These are phyloP conservation scores for Euphorbia lathyris DNA, from an alignment of 345 rosid genomes.

Conservation along the genomic window DNA sequence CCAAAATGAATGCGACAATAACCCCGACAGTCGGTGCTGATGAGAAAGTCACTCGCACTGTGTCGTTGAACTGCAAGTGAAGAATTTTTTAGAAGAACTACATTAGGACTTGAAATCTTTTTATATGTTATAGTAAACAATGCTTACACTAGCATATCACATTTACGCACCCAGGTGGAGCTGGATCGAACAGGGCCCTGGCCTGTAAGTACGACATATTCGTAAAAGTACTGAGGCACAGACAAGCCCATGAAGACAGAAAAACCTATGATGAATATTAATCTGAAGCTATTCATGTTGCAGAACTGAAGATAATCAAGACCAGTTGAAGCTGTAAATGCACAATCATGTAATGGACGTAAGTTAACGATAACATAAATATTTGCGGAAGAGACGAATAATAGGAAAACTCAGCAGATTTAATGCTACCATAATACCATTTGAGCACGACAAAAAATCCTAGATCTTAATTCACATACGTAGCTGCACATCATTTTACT, in stretches of 20 bases:
- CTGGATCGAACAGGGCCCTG: constrained; percentile 59
- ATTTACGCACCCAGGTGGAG: constrained; percentile 38
- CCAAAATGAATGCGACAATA: constrained; percentile 51
- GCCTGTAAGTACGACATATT: constrained; percentile 47
- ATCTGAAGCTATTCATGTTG: constrained; percentile 76
- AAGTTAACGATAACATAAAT: neutral
- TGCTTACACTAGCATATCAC: neutral
- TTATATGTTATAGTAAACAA: neutral
- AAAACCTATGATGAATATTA: constrained; percentile 72
- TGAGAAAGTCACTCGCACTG: constrained; percentile 75
- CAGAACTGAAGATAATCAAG: constrained; percentile 71
- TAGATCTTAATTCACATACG: too few relatives aligned
- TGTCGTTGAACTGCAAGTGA: constrained; percentile 62
- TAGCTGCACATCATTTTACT: too few relatives aligned
- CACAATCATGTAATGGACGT: neutral
- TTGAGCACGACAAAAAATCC: too few relatives aligned
- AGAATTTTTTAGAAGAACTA: too few relatives aligned
- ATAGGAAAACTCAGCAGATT: neutral
- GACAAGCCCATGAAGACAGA: constrained; percentile 83
- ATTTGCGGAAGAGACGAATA: neutral
- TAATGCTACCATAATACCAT: neutral
- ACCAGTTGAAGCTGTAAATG: constrained; percentile 70
- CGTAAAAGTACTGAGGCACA: constrained; percentile 72
- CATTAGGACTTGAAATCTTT: too few relatives aligned
- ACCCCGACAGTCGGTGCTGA: constrained; percentile 76